Base-by-base conservation (phyloP, 2,329 filamentous ascomycete genomes). In the Pyrenochaeta sp. region DNA sequence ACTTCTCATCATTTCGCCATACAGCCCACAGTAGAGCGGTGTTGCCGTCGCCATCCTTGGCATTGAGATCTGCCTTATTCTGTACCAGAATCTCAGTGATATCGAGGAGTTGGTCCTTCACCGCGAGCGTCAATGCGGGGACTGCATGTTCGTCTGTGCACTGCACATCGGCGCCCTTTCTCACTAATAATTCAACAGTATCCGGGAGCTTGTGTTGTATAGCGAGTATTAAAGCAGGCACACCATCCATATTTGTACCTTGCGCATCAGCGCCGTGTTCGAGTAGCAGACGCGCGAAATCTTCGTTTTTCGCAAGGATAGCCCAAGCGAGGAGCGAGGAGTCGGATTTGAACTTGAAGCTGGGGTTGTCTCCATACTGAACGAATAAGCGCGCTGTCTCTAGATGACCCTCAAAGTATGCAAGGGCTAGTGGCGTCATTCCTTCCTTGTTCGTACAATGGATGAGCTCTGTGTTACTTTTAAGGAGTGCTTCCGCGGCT, bases 1-100 rank as follows among this genome's bases (percentile, higher is more conserved):
- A 12, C 36, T 13, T 15, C 46, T 28, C 46, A n/a, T 48, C 24
- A 19, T 48, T 48, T 27, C 46, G 19, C 46, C 46, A 48, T 2
- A 48, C 28, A 48, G 46, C 46, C 46, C 46, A 48, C 13, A n/a
- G n/a, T 5, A 48, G 25, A 36, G 46, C 46, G 15, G 46, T 48
- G 36, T 48, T 48, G 15, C 46, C 46, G 7, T 48, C 46, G 15
- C 27, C 15, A 19, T 48, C 46, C 13, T 10, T 32, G 1, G 46
- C 46, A 13, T 48, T 28, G 10, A 48, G 28, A 9, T n/a, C 27
- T 6, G 46, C 46, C n/a, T 13, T 24, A 13, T 48, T 48, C 13
- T 25, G 9, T 5, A 48, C 10, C 10, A 48, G 22, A 9, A 48
- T 34, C 5, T 24, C 24, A 15, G 46, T 13, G 19, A 48, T 48